Conservation (phyloP, 495 filamentous ascomycete species). For the Neurospora sp. region DNA sequence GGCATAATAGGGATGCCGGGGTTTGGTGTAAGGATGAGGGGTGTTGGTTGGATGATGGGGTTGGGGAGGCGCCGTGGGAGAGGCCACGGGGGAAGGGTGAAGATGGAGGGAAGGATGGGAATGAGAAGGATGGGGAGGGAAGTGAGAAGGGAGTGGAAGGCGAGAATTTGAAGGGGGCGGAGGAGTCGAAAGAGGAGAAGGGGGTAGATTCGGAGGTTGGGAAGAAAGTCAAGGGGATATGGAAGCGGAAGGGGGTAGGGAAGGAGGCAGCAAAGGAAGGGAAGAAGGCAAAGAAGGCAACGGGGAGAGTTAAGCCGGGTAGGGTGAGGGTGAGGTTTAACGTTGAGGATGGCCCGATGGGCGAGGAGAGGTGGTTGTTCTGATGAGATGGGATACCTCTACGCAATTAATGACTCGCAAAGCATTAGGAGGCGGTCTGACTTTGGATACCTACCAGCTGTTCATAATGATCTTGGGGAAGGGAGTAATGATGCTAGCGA, state of each 20-base stretch:
- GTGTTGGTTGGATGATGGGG: constrained; percentile 47
- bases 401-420: neutral
- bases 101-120: neutral
- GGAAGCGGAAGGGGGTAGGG: neutral
- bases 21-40: constrained; percentile 50
- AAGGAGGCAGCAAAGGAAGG: neutral
- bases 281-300: neutral
- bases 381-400: neutral
- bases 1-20: constrained; percentile 43
- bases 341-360: neutral
- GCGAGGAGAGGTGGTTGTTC: neutral
- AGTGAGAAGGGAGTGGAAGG: too few relatives aligned
- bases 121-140: neutral
- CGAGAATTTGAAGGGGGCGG: too few relatives aligned
- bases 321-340: neutral
- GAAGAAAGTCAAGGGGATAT: neutral
- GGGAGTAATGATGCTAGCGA: neutral
- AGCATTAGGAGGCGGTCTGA: neutral
- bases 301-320: neutral
- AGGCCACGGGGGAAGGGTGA: neutral
- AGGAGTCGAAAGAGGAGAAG: too few relatives aligned
- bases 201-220: too few relatives aligned
- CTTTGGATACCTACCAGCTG: neutral
- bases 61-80: neutral
- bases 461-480: neutral